Evolutionary conservation across 2,329 filamentous ascomycete species (phyloP).

Genomic region (Stachybotrys elegans): DNA sequence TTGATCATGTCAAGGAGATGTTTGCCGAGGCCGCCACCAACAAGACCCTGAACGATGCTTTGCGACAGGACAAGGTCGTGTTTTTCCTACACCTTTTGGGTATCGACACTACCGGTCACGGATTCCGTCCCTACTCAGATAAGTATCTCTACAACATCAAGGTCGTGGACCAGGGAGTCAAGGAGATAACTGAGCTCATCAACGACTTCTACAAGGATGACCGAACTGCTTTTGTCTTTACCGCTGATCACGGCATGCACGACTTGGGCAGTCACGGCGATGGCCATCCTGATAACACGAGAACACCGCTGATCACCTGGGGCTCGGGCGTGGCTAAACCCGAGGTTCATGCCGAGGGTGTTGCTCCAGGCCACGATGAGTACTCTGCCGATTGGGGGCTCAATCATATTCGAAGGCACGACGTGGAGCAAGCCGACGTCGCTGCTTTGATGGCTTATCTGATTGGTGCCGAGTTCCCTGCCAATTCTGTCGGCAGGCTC

Average conservation of each 20-base stretch:
- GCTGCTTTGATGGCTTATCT: slow-evolving; percentile 95
- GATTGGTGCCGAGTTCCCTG: slow-evolving; percentile 81
- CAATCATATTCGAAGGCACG: slow-evolving; percentile 74
- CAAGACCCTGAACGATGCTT: slow-evolving; percentile 62
- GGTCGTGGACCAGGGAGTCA: slow-evolving; percentile 84
- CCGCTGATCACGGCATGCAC: slow-evolving; percentile 97
- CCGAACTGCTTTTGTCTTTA: slow-evolving; percentile 93
- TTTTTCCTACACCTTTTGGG: slow-evolving; percentile 95
- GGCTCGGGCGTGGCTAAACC: slow-evolving; percentile 85
- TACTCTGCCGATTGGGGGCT: slow-evolving; percentile 88
- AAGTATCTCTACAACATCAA: slow-evolving; percentile 96
- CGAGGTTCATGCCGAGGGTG: slow-evolving; percentile 43
- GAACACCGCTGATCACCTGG: slow-evolving; percentile 90
- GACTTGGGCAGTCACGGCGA: slow-evolving; percentile 99
- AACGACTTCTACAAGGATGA: slow-evolving; percentile 80
- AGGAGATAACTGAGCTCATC: slow-evolving; percentile 75
- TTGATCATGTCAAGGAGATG: slow-evolving; percentile 83
- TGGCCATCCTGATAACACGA: slow-evolving; percentile 93
- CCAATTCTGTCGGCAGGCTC: slow-evolving; percentile 92
- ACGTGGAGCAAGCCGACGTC: slow-evolving; percentile 90
- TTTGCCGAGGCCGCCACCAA: slow-evolving; percentile 79
- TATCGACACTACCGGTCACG: slow-evolving; percentile 84
- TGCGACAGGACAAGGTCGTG: slow-evolving; percentile 81
- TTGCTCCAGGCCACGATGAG: slow-evolving; percentile 81
- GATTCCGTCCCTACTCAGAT: slow-evolving; percentile 83